Base-by-base conservation (phyloP, 495 filamentous ascomycete genomes). In the Poronia punctata region DNA sequence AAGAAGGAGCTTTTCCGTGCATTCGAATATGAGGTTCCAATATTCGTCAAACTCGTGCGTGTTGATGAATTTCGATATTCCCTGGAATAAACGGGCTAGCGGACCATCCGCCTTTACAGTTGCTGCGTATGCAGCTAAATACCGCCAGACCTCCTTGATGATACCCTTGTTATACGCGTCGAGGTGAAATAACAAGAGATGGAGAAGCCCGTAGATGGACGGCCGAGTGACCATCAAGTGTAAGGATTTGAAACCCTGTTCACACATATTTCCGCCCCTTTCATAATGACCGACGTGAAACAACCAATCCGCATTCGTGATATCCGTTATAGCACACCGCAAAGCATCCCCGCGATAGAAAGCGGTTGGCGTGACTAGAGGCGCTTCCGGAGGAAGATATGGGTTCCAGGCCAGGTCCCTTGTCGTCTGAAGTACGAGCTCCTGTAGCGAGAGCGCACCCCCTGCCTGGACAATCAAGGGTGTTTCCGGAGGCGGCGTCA, bases 221-320 rank as follows among this genome's bases (percentile, higher is more conserved):
- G 55, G 55, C 28, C 39, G 40, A 26, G 46, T 52, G 29, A 58
- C 44, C 38, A 58, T 45, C 22, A 55, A 10, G 21, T 58, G 55
- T 8, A 58, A 35, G 4, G 48, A 53, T 26, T 44, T 48, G 23
- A 58, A 58, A 3, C 55, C 55, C 30, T 52, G 37, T 33, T 58
- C 52, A 26, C 55, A 55, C 52, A 58, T 58, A 3, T 27, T 44
- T n/a, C 55, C 55, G 15, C 55, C 55, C 40, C 44, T 45, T 14
- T 52, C 52, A 19, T 32, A 55, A 7, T 55, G 49, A 9, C 55
- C 55, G 10, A 58, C 49, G 12, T 50, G 46, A 24, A 58, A 55
- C 9, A 58, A 16, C 55, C 55, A 58, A 28, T 58, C 55, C 8
- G 52, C 55, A 29, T 55, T 58, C n/a, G 55, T 58, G 20, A 58